Evolutionary conservation across 2,329 filamentous ascomycete genomes (phyloP).

Genomic region (Aspergillus neoniger): DNA sequence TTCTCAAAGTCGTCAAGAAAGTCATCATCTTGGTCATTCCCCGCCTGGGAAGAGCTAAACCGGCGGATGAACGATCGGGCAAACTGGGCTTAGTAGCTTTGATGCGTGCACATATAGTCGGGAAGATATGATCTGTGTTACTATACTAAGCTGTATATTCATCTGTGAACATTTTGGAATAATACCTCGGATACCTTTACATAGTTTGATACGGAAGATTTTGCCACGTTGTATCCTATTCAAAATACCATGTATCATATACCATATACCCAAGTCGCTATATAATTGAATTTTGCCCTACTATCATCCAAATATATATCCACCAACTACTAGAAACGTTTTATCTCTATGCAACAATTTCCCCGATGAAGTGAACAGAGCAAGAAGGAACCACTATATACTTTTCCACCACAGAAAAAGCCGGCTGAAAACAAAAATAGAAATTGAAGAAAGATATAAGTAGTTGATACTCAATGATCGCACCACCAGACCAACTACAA

Average conservation of each 20-base stretch:
- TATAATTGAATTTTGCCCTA: background rate
- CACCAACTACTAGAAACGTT: background rate
- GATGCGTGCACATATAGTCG: background rate
- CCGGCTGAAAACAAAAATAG: no score
- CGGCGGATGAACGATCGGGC: background rate
- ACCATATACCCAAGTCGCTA: no score
- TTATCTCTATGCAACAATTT: conserved; percentile 8
- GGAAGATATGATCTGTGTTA: background rate
- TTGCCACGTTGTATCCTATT: background rate
- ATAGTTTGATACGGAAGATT: background rate
- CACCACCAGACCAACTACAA: no score
- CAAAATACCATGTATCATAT: background rate
- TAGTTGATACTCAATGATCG: no score
- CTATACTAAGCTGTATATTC: no score
- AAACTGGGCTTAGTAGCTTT: background rate
- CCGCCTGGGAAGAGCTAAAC: background rate
- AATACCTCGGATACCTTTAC: background rate
- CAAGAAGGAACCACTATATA: background rate
- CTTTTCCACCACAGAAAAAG: background rate
- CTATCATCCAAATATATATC: background rate
- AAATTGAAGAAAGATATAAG: no score
- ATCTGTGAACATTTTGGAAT: background rate
- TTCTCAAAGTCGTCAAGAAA: conserved; percentile 9
- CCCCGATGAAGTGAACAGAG: background rate
- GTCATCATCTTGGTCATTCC: conserved; percentile 8